Conservation (phyloP, 306 rosid species). For the Trifolium pratense region DNA sequence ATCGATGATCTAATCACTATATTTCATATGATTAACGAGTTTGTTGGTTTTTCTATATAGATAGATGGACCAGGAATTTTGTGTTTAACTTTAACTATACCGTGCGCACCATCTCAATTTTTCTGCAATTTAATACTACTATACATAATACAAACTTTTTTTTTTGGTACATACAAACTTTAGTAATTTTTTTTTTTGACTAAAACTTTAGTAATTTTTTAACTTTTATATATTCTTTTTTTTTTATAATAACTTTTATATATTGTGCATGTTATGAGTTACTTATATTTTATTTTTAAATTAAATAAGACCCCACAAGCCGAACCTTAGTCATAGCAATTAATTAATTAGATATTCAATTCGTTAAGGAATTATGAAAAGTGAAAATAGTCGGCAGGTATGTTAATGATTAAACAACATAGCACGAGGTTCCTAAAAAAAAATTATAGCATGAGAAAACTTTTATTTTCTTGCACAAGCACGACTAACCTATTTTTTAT, state of each 20-base stretch:
- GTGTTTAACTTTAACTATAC: conserved; percentile 40
- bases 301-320: conserved; percentile 1
- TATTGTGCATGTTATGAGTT: conserved; percentile 12
- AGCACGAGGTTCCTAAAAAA: neutral
- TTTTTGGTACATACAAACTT: neutral
- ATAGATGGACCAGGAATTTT: conserved; percentile 37
- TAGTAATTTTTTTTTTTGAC: neutral
- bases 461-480: neutral
- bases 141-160: neutral
- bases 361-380: conserved; percentile 19
- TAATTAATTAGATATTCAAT: conserved; percentile 1
- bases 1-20: conserved; percentile 37
- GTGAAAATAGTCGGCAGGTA: conserved; percentile 45
- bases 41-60: neutral
- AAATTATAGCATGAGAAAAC: neutral
- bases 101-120: conserved; percentile 12
- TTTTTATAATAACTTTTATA: too few relatives aligned
- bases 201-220: too few relatives aligned
- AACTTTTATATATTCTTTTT: too few relatives aligned
- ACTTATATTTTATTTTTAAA: neutral
- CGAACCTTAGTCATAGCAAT: conserved; percentile 28
- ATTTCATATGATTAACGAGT: conserved; percentile 28
- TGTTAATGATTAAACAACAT: conserved; percentile 11
- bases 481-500: neutral
- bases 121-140: neutral